Evolutionary conservation across 2,329 filamentous ascomycete genomes (phyloP), one percentile per base, ranked within the genome.

Genomic region (Alternaria gaisen): DNA sequence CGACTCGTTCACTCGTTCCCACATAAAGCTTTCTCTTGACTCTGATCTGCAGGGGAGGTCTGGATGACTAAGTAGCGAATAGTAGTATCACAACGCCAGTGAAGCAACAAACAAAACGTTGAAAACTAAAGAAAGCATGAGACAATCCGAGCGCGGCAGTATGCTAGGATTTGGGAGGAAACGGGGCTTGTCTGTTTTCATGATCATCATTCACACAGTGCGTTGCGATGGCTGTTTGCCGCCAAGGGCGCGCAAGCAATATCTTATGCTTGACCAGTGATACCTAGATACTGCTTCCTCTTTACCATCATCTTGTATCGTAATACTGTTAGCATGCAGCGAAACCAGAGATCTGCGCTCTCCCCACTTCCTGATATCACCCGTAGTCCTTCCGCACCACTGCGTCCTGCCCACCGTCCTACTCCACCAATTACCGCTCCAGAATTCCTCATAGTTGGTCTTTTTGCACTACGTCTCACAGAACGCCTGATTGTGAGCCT

Each of bases 391-490:
- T 46, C 52, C 2, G 40, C 52, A 41, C 46, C 51, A 26, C 26
- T 50, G 22, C 48, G 9, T 26, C 48, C 53, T 28, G 12, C 58
- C 22, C 20, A 3, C 36, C 28, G n/a, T 9, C 18, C 48, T 28
- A 36, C 43, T 7, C 36, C 54, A 16, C 42, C 34, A 8, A 18
- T 24, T n/a, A 28, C 28, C 18, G 12, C 36, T 36, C 58, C 62
- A 5, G 53, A 63, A 6, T 72, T 68, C 46, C 53, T 73, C 20
- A 67, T 75, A 41, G 32, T 75, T n/a, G 67, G 66, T 10, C 65
- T 75, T 4, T 75, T 75, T 47, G 65, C 70, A 0, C 63, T 73
- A 3, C 71, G 70, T 7, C 59, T 73, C 8, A 44, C 70, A 2
- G 61, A 58, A 5, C 56, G 50, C 7, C 51, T 73, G 5, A 63